Evolutionary conservation across 2,329 filamentous ascomycete genomes (phyloP).

Genomic region (Phyllosticta citriasiana): DNA sequence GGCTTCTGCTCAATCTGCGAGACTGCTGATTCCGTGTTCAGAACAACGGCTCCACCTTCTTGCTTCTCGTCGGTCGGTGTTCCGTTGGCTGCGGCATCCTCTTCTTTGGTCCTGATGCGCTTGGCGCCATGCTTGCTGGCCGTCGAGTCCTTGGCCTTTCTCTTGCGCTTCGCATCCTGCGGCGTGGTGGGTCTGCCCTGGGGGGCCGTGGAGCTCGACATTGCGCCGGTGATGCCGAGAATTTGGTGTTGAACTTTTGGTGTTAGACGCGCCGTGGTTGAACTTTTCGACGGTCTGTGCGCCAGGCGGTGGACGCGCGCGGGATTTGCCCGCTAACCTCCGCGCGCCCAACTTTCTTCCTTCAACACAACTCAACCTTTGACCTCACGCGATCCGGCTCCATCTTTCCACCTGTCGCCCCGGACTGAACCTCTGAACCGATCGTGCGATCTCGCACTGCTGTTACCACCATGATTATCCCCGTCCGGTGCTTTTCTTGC

Average conservation of each 20-base stretch:
- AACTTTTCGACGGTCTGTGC: neutral
- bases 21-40: neutral
- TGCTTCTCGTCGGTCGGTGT: neutral
- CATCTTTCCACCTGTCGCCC: neutral
- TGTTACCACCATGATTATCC: conserved; percentile 78
- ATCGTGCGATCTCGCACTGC: conserved; percentile 11
- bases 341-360: conserved; percentile 6
- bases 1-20: neutral
- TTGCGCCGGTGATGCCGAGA: conserved; percentile 4
- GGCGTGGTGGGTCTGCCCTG: neutral
- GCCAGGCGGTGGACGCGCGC: neutral
- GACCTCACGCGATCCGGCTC: conserved; percentile 14
- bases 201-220: neutral
- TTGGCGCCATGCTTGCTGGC: conserved; percentile 4
- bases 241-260: neutral
- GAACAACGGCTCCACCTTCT: neutral
- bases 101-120: conserved; percentile 8
- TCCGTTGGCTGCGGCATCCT: neutral
- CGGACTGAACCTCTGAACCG: conserved; percentile 10
- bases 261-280: neutral
- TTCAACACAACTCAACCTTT: conserved; percentile 9
- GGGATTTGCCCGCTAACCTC: conserved; percentile 5
- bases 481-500: conserved; percentile 96
- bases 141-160: conserved; percentile 7
- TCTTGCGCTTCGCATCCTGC: conserved; percentile 1